Percentiles rank a stretch among this genome's conserved stretches.
phyloP scores from a whole-genome alignment of 2,329 filamentous ascomycete species.

The Nemania sp. region DNA sequence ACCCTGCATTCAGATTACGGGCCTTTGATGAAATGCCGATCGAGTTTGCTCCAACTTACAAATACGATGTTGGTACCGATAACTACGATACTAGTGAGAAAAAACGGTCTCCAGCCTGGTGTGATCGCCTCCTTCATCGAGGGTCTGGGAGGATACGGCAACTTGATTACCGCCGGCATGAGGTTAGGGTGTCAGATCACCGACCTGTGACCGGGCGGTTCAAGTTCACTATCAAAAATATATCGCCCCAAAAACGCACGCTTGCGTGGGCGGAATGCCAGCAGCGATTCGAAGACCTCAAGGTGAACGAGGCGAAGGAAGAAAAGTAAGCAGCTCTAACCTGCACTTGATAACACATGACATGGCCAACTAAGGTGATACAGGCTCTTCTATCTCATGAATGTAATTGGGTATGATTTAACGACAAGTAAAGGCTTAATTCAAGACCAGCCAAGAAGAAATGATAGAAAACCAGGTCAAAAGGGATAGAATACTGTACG shows the following conservation, averaged over 20 bases:
- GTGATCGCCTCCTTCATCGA: constrained; percentile 90
- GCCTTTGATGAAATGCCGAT: constrained; percentile 93
- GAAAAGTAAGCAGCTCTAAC: constrained; percentile 75
- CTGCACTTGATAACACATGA: constrained; percentile 11
- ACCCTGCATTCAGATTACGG: constrained; percentile 87
- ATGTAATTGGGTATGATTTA: constrained; percentile 66
- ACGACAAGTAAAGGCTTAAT: constrained; percentile 63
- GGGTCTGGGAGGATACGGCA: constrained; percentile 86
- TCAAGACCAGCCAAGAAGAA: constrained; percentile 53
- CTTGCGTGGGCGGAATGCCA: constrained; percentile 79
- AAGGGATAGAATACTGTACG: constrained; percentile 37
- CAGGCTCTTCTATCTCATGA: constrained; percentile 64
- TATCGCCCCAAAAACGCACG: constrained; percentile 75
- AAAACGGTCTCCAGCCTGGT: constrained; percentile 94
- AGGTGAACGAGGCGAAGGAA: constrained; percentile 73
- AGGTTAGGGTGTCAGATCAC: constrained; percentile 92
- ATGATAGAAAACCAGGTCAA: constrained; percentile 38
- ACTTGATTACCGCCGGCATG: constrained; percentile 87
- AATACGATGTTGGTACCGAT: constrained; percentile 96
- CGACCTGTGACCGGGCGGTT: constrained; percentile 90
- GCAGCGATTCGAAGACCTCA: constrained; percentile 78
- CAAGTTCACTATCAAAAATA: constrained; percentile 84
- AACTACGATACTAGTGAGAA: constrained; percentile 96
- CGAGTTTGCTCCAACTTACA: constrained; percentile 95
- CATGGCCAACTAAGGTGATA: constrained; percentile 42